Conservation (phyloP, 345 rosid genomes). For the Eucalyptus rudis region DNA sequence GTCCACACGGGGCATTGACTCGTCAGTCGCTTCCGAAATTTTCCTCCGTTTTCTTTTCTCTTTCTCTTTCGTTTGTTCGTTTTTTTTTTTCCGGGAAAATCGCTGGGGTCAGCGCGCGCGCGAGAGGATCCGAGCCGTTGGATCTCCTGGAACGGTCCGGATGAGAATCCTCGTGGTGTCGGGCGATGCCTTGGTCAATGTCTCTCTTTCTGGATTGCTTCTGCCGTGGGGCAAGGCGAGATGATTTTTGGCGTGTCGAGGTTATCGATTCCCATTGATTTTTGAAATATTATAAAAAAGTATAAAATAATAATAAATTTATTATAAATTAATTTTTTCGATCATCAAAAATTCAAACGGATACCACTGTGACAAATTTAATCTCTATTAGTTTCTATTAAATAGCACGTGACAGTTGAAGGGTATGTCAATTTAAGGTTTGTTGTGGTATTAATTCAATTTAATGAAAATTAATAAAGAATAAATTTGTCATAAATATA, state of each 20-base stretch:
- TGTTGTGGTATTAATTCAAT: too few relatives aligned
- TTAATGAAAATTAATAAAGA: too few relatives aligned
- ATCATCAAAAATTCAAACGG: rapidly evolving
- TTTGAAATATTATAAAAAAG: too few relatives aligned
- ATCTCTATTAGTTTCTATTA: rapidly evolving
- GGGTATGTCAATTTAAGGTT: rapidly evolving
- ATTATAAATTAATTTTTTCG: too few relatives aligned
- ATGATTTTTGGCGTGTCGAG: background rate
- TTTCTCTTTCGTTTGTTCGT: too few relatives aligned
- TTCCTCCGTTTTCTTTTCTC: background rate
- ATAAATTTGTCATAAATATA: too few relatives aligned
- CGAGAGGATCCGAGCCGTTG: background rate
- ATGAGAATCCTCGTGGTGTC: background rate
- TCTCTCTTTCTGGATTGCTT: background rate
- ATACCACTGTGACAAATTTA: rapidly evolving
- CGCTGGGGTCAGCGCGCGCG: background rate
- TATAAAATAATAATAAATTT: too few relatives aligned
- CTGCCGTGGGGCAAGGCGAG: background rate
- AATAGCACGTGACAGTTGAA: rapidly evolving
- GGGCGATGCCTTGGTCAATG: background rate
- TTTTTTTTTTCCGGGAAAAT: background rate
- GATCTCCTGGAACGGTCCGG: background rate
- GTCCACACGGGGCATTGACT: slow-evolving; percentile 4
- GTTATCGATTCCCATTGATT: background rate
- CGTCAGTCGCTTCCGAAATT: background rate